These are phyloP conservation scores for Suillus alpinus DNA, from an alignment of 768 basidiomycete genomes.

Conservation along the genomic window DNA sequence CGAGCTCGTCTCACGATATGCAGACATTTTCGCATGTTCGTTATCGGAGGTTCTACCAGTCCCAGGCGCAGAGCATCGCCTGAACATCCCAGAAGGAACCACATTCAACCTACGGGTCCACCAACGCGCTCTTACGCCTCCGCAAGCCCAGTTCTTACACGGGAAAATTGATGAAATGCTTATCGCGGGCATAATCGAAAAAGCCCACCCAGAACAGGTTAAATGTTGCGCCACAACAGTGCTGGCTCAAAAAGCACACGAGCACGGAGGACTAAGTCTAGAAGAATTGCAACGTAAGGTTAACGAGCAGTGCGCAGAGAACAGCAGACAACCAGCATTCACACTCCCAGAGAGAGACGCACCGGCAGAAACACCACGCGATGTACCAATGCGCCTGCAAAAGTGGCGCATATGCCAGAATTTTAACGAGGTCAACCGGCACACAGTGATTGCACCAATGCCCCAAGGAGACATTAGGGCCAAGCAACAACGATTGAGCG, in stretches of 20 bases:
- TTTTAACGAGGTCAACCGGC: slow-evolving; percentile 33
- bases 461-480: slow-evolving; percentile 36
- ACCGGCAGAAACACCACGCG: no score
- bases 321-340: no score
- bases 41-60: slow-evolving; percentile 37
- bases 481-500: slow-evolving; percentile 36
- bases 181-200: neutral
- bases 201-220: neutral
- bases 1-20: slow-evolving; percentile 20
- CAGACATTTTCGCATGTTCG: slow-evolving; percentile 40
- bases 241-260: slow-evolving; percentile 37
- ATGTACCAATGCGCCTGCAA: no score
- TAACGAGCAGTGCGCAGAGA: slow-evolving; percentile 15
- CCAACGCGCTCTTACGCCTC: slow-evolving; percentile 3
- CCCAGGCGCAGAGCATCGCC: neutral
- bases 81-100: neutral
- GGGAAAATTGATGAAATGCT: slow-evolving; percentile 1
- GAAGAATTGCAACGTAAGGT: slow-evolving; percentile 33
- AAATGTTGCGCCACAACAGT: slow-evolving; percentile 19
- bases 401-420: slow-evolving; percentile 40
- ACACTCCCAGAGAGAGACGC: no score
- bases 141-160: slow-evolving; percentile 3
- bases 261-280: slow-evolving; percentile 23
- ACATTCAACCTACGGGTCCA: neutral
- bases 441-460: slow-evolving; percentile 28